These are phyloP conservation scores for Cryptococcus sp. DNA, from an alignment of 1,284 basidiomycete genomes.

Conservation along the genomic window DNA sequence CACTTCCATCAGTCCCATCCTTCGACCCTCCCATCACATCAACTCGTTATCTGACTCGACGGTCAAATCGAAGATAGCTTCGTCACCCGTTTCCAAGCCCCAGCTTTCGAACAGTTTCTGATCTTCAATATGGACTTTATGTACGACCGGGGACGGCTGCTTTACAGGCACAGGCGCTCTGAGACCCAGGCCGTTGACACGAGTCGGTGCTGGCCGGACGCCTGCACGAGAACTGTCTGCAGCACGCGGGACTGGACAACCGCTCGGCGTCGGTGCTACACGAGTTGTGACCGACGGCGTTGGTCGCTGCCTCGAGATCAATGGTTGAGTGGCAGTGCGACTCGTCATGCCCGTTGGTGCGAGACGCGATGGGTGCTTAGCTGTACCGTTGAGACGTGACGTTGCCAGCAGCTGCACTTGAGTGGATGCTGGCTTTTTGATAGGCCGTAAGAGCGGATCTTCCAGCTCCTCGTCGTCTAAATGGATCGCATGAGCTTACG, in stretches of 20 bases:
- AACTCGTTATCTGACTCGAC: too few relatives aligned
- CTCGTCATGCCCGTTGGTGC: not conserved
- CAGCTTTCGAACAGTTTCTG: not conserved
- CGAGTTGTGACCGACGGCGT: too few relatives aligned
- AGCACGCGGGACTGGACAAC: too few relatives aligned
- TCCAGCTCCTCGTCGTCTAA: constrained; percentile 34
- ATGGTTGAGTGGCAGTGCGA: not conserved
- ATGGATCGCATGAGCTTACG: constrained; percentile 1
- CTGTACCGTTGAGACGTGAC: not conserved
- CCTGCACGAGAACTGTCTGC: not conserved
- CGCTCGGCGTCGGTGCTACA: too few relatives aligned
- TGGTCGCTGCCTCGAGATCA: not conserved
- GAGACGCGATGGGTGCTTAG: not conserved
- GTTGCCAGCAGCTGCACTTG: not conserved
- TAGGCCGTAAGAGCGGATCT: constrained; percentile 28
- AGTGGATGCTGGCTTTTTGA: not conserved
- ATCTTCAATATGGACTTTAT: not conserved
- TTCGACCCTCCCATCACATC: too few relatives aligned
- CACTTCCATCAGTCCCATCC: too few relatives aligned
- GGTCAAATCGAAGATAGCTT: not conserved
- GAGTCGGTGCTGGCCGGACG: not conserved
- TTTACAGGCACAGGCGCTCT: not conserved
- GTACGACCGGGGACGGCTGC: not conserved
- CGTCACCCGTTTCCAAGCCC: not conserved
- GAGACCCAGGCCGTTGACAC: not conserved